phyloP scores from a whole-genome alignment of 345 rosid species.

The Lepidium africanum region DNA sequence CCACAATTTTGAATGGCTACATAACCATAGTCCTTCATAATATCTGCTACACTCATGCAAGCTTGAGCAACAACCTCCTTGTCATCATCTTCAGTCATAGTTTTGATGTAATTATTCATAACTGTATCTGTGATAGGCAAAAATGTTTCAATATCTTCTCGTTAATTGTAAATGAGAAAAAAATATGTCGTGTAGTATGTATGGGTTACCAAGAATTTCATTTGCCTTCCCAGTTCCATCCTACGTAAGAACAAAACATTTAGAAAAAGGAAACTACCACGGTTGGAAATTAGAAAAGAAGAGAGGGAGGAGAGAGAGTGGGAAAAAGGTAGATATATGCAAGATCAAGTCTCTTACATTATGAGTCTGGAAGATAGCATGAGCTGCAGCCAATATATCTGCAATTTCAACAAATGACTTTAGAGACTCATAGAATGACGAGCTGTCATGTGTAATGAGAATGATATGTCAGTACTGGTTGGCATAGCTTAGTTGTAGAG shows the following conservation, averaged over 20 bases:
- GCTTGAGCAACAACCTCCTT: conserved; percentile 97
- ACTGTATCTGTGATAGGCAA: conserved; percentile 49
- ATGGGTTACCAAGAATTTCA: conserved; percentile 64
- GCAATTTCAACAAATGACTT: conserved; percentile 30
- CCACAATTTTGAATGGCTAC: conserved; percentile 77
- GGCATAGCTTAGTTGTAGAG: too few relatives aligned
- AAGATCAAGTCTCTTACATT: conserved; percentile 47
- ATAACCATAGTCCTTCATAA: conserved; percentile 78
- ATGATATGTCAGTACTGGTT: too few relatives aligned
- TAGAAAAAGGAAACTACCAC: neutral
- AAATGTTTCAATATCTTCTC: conserved; percentile 14
- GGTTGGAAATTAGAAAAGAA: neutral
- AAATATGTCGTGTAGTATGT: neutral
- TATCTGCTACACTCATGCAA: conserved; percentile 81
- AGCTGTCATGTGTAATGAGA: neutral
- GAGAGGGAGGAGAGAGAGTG: neutral
- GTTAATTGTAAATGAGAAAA: neutral
- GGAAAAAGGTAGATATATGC: neutral
- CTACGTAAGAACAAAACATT: conserved; percentile 40
- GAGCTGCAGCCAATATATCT: conserved; percentile 88
- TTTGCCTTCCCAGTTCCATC: conserved; percentile 63
- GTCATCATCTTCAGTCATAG: conserved; percentile 91
- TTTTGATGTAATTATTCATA: conserved; percentile 68
- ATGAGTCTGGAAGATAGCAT: conserved; percentile 67
- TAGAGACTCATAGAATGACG: neutral